Percentiles rank a stretch among this genome's conserved stretches.
phyloP scores from a whole-genome alignment of 1,284 basidiomycete genomes.

The Trichosporon ovoides region DNA sequence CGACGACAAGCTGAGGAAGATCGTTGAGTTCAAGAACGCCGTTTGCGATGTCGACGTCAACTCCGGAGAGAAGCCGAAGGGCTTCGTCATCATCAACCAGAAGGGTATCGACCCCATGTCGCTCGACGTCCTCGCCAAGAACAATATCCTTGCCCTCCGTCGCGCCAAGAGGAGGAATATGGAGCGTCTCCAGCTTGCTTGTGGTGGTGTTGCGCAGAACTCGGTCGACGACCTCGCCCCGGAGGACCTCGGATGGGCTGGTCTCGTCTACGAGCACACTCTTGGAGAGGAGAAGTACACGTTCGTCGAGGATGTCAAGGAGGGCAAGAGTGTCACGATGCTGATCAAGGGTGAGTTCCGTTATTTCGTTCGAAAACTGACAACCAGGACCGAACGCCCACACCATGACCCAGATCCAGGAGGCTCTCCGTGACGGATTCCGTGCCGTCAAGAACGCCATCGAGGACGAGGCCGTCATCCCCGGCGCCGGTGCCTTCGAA shows the following conservation, averaged over 20 bases:
- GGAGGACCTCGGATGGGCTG: constrained; percentile 90
- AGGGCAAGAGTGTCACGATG: constrained; percentile 93
- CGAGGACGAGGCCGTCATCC: constrained; percentile 82
- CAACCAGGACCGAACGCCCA: constrained; percentile 74
- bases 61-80: constrained; percentile 59
- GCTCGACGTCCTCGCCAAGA: constrained; percentile 93
- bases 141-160: constrained; percentile 89
- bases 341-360: constrained; percentile 76
- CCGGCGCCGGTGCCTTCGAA: constrained; percentile 96
- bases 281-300: constrained; percentile 99
- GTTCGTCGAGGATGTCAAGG: constrained; percentile 93
- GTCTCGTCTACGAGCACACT: constrained; percentile 97
- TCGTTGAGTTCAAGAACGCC: constrained; percentile 91
- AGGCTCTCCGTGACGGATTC: constrained; percentile 92
- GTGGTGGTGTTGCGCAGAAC: constrained; percentile 94
- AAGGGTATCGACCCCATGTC: constrained; percentile 99
- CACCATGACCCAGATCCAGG: constrained; percentile 94
- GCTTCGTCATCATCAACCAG: constrained; percentile 96
- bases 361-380: neutral
- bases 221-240: constrained; percentile 94
- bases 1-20: constrained; percentile 92
- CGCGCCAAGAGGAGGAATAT: constrained; percentile 96
- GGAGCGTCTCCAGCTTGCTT: constrained; percentile 90
- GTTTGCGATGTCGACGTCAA: constrained; percentile 91
- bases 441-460: constrained; percentile 95